Conservation (phyloP, 2,329 filamentous ascomycete species). For the Sporothrix dimorphospora region DNA sequence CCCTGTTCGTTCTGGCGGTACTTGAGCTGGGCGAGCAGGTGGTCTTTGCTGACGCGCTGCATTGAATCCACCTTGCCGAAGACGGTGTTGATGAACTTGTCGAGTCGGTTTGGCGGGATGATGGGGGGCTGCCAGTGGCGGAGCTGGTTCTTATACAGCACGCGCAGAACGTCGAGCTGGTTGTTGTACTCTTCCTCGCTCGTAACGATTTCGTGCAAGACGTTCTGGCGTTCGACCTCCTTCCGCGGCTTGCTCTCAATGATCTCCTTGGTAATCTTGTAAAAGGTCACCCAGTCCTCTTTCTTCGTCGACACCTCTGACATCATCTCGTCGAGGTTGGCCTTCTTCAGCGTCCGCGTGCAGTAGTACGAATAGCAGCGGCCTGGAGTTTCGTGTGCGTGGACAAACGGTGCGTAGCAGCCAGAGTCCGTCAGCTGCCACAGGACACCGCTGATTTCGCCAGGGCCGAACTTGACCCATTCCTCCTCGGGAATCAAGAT, state of each 20-base stretch:
- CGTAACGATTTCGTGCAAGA: constrained; percentile 91
- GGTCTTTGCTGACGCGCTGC: constrained; percentile 88
- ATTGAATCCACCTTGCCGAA: constrained; percentile 92
- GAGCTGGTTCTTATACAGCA: constrained; percentile 84
- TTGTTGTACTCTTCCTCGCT: constrained; percentile 91
- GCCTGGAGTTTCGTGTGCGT: constrained; percentile 69
- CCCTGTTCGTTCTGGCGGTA: constrained; percentile 97
- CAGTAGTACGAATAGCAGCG: constrained; percentile 95
- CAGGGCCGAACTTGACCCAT: constrained; percentile 91
- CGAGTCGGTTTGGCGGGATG: constrained; percentile 75
- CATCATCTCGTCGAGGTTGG: constrained; percentile 77
- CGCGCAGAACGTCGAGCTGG: constrained; percentile 81
- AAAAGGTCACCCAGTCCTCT: constrained; percentile 89
- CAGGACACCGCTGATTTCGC: constrained; percentile 82
- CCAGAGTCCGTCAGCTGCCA: constrained; percentile 91
- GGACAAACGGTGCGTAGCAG: constrained; percentile 85
- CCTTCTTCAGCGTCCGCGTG: constrained; percentile 90
- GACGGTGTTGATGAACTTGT: constrained; percentile 79
- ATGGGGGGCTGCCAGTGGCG: constrained; percentile 74
- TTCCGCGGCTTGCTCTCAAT: constrained; percentile 75
- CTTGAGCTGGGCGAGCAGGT: constrained; percentile 89
- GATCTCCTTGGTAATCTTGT: constrained; percentile 78
- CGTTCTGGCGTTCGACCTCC: constrained; percentile 90
- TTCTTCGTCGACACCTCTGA: constrained; percentile 69
- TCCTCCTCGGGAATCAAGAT: constrained; percentile 89